These are phyloP conservation scores for Trichoderma koningii DNA, from an alignment of 2,329 filamentous ascomycete genomes.

Conservation along the genomic window DNA sequence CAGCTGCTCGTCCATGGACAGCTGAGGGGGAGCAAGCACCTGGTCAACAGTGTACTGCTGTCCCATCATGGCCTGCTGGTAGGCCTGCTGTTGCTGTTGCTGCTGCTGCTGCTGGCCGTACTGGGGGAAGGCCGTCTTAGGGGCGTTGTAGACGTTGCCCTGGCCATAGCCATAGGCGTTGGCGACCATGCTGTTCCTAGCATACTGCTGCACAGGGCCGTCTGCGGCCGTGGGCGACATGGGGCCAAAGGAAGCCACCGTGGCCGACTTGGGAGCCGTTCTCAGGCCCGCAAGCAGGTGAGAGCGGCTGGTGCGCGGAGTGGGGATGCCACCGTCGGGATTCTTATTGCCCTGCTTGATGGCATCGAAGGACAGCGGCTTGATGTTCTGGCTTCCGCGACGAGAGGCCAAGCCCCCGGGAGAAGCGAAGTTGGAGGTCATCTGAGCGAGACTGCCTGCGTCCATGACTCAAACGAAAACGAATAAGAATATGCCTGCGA, in stretches of 20 bases:
- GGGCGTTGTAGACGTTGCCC: constrained; percentile 50
- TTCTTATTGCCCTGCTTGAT: constrained; percentile 70
- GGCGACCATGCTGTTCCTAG: constrained; percentile 48
- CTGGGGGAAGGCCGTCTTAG: constrained; percentile 61
- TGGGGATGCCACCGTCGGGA: constrained; percentile 69
- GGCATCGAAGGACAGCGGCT: constrained; percentile 79
- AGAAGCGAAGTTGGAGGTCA: constrained; percentile 84
- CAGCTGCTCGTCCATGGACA: constrained; percentile 70
- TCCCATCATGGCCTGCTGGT: constrained; percentile 37
- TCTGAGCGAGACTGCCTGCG: constrained; percentile 99
- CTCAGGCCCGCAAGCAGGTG: constrained; percentile 91
- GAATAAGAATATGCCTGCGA: constrained; percentile 26
- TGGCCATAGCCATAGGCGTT: constrained; percentile 50
- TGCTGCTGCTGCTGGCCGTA: constrained; percentile 39
- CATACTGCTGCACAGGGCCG: constrained; percentile 45
- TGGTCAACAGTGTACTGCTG: constrained; percentile 80
- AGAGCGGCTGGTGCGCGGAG: constrained; percentile 90
- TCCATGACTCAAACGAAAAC: constrained; percentile 63
- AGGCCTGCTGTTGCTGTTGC: constrained; percentile 33
- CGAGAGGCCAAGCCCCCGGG: constrained; percentile 78
- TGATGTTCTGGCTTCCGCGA: constrained; percentile 84
- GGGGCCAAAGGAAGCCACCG: constrained; percentile 70
- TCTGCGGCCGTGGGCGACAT: constrained; percentile 56
- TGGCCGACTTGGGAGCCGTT: constrained; percentile 85
- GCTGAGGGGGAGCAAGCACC: constrained; percentile 78